phyloP scores from a whole-genome alignment of 257 asterid species.

The Solanum habrochaites region DNA sequence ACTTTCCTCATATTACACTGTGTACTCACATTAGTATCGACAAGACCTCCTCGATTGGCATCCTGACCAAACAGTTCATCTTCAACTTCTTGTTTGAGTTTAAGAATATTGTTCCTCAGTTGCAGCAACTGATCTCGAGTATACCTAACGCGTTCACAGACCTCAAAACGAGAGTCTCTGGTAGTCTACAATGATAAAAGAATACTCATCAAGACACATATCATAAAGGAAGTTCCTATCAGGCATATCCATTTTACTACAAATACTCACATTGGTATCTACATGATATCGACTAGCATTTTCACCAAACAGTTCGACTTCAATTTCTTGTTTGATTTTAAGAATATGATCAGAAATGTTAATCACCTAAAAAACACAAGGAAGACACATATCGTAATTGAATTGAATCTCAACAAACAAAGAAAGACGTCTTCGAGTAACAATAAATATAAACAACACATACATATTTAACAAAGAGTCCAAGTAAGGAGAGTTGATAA shows the following conservation, averaged over 20 bases:
- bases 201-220: background rate
- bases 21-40: slow-evolving; percentile 46
- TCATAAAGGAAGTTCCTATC: background rate
- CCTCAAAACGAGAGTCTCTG: slow-evolving; percentile 59
- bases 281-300: background rate
- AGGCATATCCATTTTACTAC: too few species aligned
- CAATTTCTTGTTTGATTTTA: slow-evolving; percentile 34
- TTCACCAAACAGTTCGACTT: background rate
- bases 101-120: slow-evolving; percentile 56
- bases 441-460: background rate
- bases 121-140: slow-evolving; percentile 59
- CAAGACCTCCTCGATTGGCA: slow-evolving; percentile 43
- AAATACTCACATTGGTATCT: slow-evolving; percentile 14
- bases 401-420: background rate
- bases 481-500: background rate
- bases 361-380: slow-evolving; percentile 32
- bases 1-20: too few species aligned
- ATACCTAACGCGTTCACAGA: slow-evolving; percentile 21
- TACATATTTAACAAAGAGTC: background rate
- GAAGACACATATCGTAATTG: background rate
- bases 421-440: background rate
- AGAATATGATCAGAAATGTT: slow-evolving; percentile 43
- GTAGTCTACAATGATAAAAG: slow-evolving; percentile 26
- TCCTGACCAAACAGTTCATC: slow-evolving; percentile 63
- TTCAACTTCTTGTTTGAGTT: slow-evolving; percentile 69